Percentiles rank a stretch among this genome's conserved stretches.
These are phyloP conservation scores for Tetracladium maxilliforme DNA, from an alignment of 2,329 filamentous ascomycete species.

Conservation along the genomic window DNA sequence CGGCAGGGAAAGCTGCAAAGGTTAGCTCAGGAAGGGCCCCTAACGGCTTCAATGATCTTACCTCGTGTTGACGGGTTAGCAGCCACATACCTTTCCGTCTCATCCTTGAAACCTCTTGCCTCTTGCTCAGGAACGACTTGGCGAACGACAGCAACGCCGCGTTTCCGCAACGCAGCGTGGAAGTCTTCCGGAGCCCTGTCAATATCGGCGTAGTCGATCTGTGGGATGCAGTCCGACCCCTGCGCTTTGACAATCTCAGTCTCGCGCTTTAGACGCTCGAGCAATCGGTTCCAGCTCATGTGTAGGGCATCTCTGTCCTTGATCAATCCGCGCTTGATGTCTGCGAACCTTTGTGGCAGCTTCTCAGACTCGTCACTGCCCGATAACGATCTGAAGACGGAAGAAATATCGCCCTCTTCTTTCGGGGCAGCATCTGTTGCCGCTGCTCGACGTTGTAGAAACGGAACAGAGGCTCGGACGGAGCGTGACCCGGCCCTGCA, in stretches of 20 bases:
- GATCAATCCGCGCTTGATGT: slow-evolving; percentile 38
- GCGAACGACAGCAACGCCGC: slow-evolving; percentile 34
- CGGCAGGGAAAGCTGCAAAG: slow-evolving; percentile 40
- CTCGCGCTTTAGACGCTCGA: slow-evolving; percentile 27
- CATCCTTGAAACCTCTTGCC: slow-evolving; percentile 49
- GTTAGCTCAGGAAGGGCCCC: too few relatives aligned
- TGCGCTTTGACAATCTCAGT: too few relatives aligned
- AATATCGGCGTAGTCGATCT: slow-evolving; percentile 30
- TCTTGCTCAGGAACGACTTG: slow-evolving; percentile 49
- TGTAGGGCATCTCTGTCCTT: slow-evolving; percentile 31
- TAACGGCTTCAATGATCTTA: slow-evolving; percentile 1
- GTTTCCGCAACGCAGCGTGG: slow-evolving; percentile 7
- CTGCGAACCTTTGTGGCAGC: slow-evolving; percentile 39
- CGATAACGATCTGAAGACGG: slow-evolving; percentile 44
- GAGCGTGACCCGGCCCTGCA: too few relatives aligned
- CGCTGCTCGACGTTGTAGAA: too few relatives aligned
- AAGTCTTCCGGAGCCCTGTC: slow-evolving; percentile 8
- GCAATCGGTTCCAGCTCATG: slow-evolving; percentile 31
- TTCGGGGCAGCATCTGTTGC: too few relatives aligned
- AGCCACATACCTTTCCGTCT: slow-evolving; percentile 48
- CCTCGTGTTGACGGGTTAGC: slow-evolving; percentile 43
- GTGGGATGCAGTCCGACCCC: too few relatives aligned
- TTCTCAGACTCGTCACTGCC: slow-evolving; percentile 24
- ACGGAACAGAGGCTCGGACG: too few relatives aligned
- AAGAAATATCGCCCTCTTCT: slow-evolving; percentile 46